Evolutionary conservation across 176 grass and related monocot species (phyloP), one percentile per base, ranked within the genome.

Genomic region (Ananas comosus): DNA sequence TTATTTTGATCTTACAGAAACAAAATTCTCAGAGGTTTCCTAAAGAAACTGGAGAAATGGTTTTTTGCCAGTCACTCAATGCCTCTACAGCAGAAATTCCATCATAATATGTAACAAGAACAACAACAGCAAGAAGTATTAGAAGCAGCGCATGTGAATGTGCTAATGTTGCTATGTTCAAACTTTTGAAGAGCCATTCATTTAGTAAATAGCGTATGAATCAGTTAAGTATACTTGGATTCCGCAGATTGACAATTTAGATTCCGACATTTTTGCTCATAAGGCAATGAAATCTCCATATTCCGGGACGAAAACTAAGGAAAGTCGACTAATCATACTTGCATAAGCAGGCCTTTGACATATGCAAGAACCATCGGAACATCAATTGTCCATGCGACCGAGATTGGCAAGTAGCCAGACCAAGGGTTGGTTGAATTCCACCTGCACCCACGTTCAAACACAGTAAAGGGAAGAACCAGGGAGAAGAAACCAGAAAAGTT

Each of bases 321-420:
- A 14, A 73, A 42, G 33, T 42, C 72, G 18, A 42, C 4, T 52
- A 12, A 24, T 91, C 79, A 91, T 66, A 72, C 54, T 57, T 74
- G 66, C 53, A 70, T 70, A 72, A 97, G 74, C 3, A 91, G 83
- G 51, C 80, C 80, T 74, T 89, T 96, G 66, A 83, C 50, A 56
- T 85, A 90, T 29, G 77, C 80, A 56, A 85, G 47, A 72, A 89
- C 76, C 64, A 68, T 78, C 11, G 83, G 80, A 51, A 83, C 79
- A 54, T 96, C 92, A 3, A 89, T 86, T 12, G 92, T 87, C 92
- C 92, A 96, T 12, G 88, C 92, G 2, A 91, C 88, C 13, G 83
- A 89, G 47, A 91, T 85, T 3, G 86, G 92, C 1, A 65, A 68
- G 57, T 91, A 81, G 1, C 79, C 81, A 25, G 83, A 68, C 92